phyloP scores from a whole-genome alignment of 345 rosid genomes.

The Gossypium rotundifolium region DNA sequence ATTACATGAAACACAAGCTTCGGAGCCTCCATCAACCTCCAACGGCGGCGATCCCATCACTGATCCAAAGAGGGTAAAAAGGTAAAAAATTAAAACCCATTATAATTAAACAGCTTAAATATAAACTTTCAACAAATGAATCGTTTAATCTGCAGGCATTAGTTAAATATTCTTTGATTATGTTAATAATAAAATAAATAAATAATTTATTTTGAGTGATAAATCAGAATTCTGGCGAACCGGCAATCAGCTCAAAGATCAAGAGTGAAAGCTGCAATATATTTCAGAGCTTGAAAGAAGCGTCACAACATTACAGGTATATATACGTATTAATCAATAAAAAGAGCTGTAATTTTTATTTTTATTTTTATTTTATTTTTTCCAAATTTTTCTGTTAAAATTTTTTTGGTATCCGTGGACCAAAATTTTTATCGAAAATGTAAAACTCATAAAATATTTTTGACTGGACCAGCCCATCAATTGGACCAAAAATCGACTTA shows the following conservation, averaged over 20 bases:
- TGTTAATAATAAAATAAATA: too few species aligned
- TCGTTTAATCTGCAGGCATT: not conserved
- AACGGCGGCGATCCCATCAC: slow-evolving; percentile 27
- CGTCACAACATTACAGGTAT: slow-evolving; percentile 56
- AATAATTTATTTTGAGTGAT: not conserved
- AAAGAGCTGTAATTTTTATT: too few species aligned
- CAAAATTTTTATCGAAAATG: too few species aligned
- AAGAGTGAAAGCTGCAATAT: slow-evolving; percentile 53
- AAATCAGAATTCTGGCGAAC: slow-evolving; percentile 55
- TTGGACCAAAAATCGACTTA: too few species aligned
- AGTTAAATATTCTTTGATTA: not conserved
- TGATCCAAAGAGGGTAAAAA: slow-evolving; percentile 64
- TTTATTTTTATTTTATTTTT: too few species aligned
- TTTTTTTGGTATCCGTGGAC: too few species aligned
- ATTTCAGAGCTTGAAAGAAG: slow-evolving; percentile 59
- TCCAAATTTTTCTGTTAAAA: too few species aligned
- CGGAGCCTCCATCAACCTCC: slow-evolving; percentile 18
- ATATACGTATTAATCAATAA: not conserved
- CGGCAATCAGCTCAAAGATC: slow-evolving; percentile 68
- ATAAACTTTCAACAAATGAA: not conserved
- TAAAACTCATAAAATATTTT: too few species aligned
- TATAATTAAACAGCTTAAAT: not conserved
- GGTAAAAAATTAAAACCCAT: slow-evolving; percentile 22
- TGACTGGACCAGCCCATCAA: too few species aligned
- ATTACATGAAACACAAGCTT: slow-evolving; percentile 12